Percentiles rank a stretch among this genome's conserved stretches.
These are phyloP conservation scores for Candida easanensis DNA, from an alignment of 805 yeast species.

Conservation along the genomic window DNA sequence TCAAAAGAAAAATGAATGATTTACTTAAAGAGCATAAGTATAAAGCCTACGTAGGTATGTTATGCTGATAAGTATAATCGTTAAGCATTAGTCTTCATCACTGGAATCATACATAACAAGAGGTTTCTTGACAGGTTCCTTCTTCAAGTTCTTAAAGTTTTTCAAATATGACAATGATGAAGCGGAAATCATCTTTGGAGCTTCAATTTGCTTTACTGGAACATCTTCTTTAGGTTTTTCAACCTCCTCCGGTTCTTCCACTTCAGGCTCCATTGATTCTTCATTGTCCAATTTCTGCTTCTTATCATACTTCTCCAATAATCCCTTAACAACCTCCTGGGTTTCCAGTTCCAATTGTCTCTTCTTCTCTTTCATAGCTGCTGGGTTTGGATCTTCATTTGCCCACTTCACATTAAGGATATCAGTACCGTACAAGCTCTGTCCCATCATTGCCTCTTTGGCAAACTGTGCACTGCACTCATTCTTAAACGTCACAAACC, in stretches of 20 bases:
- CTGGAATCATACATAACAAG: constrained; percentile 12
- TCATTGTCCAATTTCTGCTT: constrained; percentile 21
- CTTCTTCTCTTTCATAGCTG: constrained; percentile 45
- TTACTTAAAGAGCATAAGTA: no score
- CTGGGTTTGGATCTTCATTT: constrained; percentile 79
- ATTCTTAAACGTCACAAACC: constrained; percentile 67
- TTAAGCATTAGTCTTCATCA: constrained; percentile 6
- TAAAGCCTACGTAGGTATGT: no score
- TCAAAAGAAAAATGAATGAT: no score
- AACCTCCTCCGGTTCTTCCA: constrained; percentile 15
- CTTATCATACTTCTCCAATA: constrained; percentile 35
- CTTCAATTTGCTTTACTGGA: constrained; percentile 16
- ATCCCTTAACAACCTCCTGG: constrained; percentile 41
- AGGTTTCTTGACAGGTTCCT: constrained; percentile 1
- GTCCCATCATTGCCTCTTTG: constrained; percentile 90
- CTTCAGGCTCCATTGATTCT: constrained; percentile 26
- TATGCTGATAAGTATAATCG: no score
- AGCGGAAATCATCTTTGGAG: constrained; percentile 6
- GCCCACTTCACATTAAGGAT: constrained; percentile 83
- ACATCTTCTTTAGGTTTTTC: neutral
- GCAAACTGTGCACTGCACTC: constrained; percentile 90
- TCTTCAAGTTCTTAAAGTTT: neutral
- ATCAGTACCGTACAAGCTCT: constrained; percentile 65
- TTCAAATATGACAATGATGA: constrained; percentile 13
- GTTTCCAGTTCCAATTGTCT: constrained; percentile 28